Conservation (phyloP, 768 basidiomycete species). For the Tylopilus intermedius region DNA sequence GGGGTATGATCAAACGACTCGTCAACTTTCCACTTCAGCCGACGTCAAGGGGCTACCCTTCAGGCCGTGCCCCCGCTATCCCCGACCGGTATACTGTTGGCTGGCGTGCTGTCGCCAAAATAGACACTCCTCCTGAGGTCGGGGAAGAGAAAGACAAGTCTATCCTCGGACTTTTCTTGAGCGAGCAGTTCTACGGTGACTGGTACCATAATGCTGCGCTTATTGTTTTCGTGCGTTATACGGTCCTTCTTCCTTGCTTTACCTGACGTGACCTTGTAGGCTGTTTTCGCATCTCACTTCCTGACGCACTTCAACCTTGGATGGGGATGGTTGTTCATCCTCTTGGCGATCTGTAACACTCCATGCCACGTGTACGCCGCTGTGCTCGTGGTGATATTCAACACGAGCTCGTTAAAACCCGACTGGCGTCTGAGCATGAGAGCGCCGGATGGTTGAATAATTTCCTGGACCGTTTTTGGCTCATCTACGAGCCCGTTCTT, state of each 20-base stretch:
- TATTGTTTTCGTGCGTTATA: constrained; percentile 67
- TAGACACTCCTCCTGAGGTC: constrained; percentile 55
- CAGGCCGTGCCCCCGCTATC: constrained; percentile 43
- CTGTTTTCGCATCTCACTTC: constrained; percentile 79
- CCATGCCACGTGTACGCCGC: constrained; percentile 73
- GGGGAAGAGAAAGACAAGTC: constrained; percentile 65
- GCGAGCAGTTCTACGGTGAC: constrained; percentile 76
- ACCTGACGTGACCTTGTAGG: constrained; percentile 39
- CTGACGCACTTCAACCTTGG: constrained; percentile 82
- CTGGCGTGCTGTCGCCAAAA: constrained; percentile 67
- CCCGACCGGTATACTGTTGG: constrained; percentile 86
- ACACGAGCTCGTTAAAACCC: constrained; percentile 88
- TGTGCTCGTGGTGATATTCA: constrained; percentile 92
- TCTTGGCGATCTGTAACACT: constrained; percentile 86
- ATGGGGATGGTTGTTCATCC: constrained; percentile 86
- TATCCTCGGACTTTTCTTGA: constrained; percentile 62
- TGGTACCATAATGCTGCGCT: constrained; percentile 89
- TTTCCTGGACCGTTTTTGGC: constrained; percentile 95
- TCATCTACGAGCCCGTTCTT: constrained; percentile 97
- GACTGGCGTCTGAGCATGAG: constrained; percentile 81
- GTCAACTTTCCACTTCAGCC: constrained; percentile 55
- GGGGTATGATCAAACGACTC: constrained; percentile 91
- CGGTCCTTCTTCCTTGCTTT: neutral
- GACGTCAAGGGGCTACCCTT: constrained; percentile 55
- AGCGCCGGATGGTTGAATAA: constrained; percentile 94